Evolutionary conservation across 768 basidiomycete species (phyloP).

Genomic region (Hortiboletus campestris): DNA sequence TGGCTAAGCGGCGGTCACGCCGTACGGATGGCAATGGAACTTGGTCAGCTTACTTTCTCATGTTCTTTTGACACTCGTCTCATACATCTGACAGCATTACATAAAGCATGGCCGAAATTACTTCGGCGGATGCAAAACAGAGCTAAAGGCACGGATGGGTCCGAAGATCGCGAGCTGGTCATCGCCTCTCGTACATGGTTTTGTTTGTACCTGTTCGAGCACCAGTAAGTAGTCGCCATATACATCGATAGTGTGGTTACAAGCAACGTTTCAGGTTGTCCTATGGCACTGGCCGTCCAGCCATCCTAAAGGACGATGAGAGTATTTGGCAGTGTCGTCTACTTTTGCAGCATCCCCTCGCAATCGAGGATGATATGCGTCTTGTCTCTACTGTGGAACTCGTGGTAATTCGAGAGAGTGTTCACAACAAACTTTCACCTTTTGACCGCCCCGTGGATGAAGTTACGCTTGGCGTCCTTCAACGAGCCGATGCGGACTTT

Average conservation of each 20-base stretch:
- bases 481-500: constrained; percentile 75
- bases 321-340: constrained; percentile 79
- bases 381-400: constrained; percentile 93
- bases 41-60: constrained; percentile 52
- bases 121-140: constrained; percentile 72
- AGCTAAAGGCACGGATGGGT: constrained; percentile 44
- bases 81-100: constrained; percentile 57
- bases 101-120: constrained; percentile 87
- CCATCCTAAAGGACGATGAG: constrained; percentile 90
- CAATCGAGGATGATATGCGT: constrained; percentile 92
- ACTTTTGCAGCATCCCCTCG: constrained; percentile 81
- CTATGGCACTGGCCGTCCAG: constrained; percentile 91
- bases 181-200: constrained; percentile 89
- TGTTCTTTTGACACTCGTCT: constrained; percentile 1
- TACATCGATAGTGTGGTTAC: background rate
- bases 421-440: constrained; percentile 80
- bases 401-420: constrained; percentile 83
- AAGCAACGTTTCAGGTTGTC: constrained; percentile 63
- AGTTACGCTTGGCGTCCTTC: constrained; percentile 67
- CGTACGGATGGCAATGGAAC: constrained; percentile 95
- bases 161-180: constrained; percentile 75
- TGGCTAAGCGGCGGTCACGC: constrained; percentile 95
- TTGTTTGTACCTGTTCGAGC: constrained; percentile 89
- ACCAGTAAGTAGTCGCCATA: constrained; percentile 61
- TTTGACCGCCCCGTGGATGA: constrained; percentile 75